Conservation (phyloP, 2,329 filamentous ascomycete genomes). For the Exophiala xenobiotica region DNA sequence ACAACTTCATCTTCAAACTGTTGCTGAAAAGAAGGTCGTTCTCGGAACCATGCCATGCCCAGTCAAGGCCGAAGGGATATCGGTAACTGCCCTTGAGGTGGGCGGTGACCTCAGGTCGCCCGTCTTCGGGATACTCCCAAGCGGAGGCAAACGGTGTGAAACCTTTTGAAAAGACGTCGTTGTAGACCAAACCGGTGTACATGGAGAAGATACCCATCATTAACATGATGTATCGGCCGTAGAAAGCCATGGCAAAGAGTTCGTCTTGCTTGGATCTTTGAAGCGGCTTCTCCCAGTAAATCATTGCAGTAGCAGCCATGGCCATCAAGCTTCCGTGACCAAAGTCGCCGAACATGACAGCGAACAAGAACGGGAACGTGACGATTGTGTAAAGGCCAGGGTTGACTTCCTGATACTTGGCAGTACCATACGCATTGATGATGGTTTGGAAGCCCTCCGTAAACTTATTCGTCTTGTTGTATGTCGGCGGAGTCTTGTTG, state of each 20-base stretch:
- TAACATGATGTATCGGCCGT: conserved; percentile 95
- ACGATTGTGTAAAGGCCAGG: conserved; percentile 92
- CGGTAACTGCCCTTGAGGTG: conserved; percentile 72
- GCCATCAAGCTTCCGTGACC: conserved; percentile 93
- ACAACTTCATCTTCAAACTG: conserved; percentile 99
- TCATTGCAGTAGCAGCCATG: conserved; percentile 81
- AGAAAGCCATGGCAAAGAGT: conserved; percentile 97
- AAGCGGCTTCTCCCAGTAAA: conserved; percentile 90
- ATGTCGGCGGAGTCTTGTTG: conserved; percentile 95
- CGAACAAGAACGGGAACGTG: conserved; percentile 98
- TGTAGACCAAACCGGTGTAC: conserved; percentile 96
- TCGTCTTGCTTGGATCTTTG: conserved; percentile 87
- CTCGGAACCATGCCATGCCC: conserved; percentile 93
- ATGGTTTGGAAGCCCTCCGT: conserved; percentile 98
- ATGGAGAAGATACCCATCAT: conserved; percentile 98
- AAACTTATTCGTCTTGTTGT: conserved; percentile 97
- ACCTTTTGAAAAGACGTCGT: conserved; percentile 93
- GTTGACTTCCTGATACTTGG: conserved; percentile 96
- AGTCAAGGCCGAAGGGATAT: conserved; percentile 94
- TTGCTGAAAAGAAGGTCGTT: conserved; percentile 95
- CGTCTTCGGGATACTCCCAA: conserved; percentile 81
- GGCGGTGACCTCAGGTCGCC: conserved; percentile 64
- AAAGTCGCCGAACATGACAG: conserved; percentile 99
- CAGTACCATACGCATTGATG: conserved; percentile 96
- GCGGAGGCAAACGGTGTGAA: conserved; percentile 85